These are phyloP conservation scores for Epichloe amarillans DNA, from an alignment of 2,329 filamentous ascomycete genomes.

Conservation along the genomic window DNA sequence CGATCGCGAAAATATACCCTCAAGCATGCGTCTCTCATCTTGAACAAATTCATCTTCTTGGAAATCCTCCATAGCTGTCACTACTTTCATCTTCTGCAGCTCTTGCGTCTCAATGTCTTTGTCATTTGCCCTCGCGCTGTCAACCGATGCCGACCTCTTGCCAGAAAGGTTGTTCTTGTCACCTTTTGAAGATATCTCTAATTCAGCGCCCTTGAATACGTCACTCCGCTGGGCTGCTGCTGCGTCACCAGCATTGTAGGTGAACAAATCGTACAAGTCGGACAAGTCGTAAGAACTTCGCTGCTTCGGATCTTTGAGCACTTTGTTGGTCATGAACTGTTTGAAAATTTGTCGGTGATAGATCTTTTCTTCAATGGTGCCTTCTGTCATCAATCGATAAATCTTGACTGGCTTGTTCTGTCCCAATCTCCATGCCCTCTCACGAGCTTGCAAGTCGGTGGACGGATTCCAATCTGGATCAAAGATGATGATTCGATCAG, in stretches of 20 bases:
- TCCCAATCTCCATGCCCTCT: slow-evolving; percentile 88
- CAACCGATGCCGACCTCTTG: slow-evolving; percentile 5
- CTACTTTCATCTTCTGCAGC: slow-evolving; percentile 41
- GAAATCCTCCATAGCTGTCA: slow-evolving; percentile 53
- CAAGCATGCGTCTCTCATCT: slow-evolving; percentile 67
- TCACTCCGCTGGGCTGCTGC: slow-evolving; percentile 63
- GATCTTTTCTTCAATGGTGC: slow-evolving; percentile 98
- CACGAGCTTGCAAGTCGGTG: slow-evolving; percentile 86
- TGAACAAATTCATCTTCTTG: slow-evolving; percentile 36
- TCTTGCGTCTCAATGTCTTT: slow-evolving; percentile 24
- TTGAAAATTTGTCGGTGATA: slow-evolving; percentile 99
- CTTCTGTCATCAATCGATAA: slow-evolving; percentile 93
- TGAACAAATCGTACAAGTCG: slow-evolving; percentile 87
- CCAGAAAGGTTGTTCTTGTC: slow-evolving; percentile 2
- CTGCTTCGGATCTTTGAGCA: slow-evolving; percentile 87
- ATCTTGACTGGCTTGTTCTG: slow-evolving; percentile 94
- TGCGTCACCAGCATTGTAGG: slow-evolving; percentile 40
- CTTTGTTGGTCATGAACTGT: slow-evolving; percentile 93
- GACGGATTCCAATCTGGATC: slow-evolving; percentile 99
- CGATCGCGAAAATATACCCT: slow-evolving; percentile 75
- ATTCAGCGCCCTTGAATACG: slow-evolving; percentile 78
- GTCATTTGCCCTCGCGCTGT: slow-evolving; percentile 4
- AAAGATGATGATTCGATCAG: slow-evolving; percentile 92
- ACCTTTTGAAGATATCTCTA: slow-evolving; percentile 24
- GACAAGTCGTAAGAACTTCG: slow-evolving; percentile 80